phyloP scores from a whole-genome alignment of 768 basidiomycete genomes.

The Coprinellus micaceus region DNA sequence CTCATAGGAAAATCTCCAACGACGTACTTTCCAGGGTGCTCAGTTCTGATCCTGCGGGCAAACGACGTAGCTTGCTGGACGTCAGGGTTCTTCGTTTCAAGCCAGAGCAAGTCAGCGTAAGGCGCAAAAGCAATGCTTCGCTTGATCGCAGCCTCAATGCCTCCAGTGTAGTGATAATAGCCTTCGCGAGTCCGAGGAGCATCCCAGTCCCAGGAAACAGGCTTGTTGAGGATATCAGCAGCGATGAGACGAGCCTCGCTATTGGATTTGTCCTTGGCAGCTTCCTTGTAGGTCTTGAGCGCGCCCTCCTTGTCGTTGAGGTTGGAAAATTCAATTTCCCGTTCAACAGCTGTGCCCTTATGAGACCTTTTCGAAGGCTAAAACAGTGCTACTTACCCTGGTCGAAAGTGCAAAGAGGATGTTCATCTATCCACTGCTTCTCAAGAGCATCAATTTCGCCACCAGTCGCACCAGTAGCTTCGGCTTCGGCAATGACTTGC shows the following conservation, averaged over 20 bases:
- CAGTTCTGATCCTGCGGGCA: constrained; percentile 67
- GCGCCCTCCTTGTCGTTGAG: constrained; percentile 53
- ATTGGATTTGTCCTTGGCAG: constrained; percentile 65
- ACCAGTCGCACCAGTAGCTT: constrained; percentile 58
- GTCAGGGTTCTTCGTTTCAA: constrained; percentile 89
- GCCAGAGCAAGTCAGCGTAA: constrained; percentile 87
- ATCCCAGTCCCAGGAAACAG: constrained; percentile 88
- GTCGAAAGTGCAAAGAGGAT: constrained; percentile 78
- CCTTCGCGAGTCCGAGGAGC: constrained; percentile 86
- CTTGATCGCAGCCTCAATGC: constrained; percentile 77
- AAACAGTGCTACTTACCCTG: constrained; percentile 50
- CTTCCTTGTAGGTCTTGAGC: constrained; percentile 54
- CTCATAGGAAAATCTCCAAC: background rate
- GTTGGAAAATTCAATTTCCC: constrained; percentile 48
- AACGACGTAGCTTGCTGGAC: constrained; percentile 76
- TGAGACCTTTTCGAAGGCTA: too few species aligned
- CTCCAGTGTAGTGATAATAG: constrained; percentile 84
- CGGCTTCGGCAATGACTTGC: constrained; percentile 67
- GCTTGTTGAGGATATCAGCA: constrained; percentile 64
- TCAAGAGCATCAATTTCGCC: constrained; percentile 72
- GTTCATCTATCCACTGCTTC: constrained; percentile 64
- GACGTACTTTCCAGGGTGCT: constrained; percentile 67
- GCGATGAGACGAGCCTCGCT: constrained; percentile 69
- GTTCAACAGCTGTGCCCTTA: constrained; percentile 58
- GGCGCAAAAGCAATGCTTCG: constrained; percentile 78